Evolutionary conservation across 164 flowering plant genomes (phyloP).

Genomic region (Echeveria elegans): DNA sequence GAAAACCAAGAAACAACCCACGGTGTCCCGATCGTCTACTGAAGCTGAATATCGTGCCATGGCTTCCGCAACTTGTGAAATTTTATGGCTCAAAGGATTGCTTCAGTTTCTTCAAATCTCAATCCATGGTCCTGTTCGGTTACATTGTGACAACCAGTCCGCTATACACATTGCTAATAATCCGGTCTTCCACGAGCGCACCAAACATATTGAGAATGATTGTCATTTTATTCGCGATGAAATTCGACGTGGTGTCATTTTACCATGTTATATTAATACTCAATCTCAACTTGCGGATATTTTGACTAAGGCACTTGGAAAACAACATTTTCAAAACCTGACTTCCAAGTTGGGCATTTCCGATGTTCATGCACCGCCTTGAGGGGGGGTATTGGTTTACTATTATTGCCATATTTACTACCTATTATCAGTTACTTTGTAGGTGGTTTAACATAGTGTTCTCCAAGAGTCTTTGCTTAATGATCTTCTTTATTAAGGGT

Average conservation of each 20-base stretch:
- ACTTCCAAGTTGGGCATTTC: neutral
- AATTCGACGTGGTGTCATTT: neutral
- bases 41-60: neutral
- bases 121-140: neutral
- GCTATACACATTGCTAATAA: neutral
- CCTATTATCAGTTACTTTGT: too few relatives aligned
- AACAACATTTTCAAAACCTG: neutral
- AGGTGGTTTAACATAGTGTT: too few relatives aligned
- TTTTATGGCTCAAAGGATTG: neutral
- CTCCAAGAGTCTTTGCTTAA: too few relatives aligned
- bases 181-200: slow-evolving; percentile 2
- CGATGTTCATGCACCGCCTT: neutral
- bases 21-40: neutral
- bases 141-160: neutral
- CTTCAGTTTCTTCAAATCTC: neutral
- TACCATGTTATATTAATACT: neutral
- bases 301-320: neutral
- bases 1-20: slow-evolving; percentile 5
- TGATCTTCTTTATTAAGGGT: too few relatives aligned
- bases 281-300: neutral
- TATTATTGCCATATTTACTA: too few relatives aligned
- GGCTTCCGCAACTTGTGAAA: slow-evolving; percentile 2
- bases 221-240: neutral
- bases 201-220: neutral
- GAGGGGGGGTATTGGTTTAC: neutral